Evolutionary conservation across 345 rosid genomes (phyloP), one percentile per base, ranked within the genome.

Genomic region (Gossypium arboreum): DNA sequence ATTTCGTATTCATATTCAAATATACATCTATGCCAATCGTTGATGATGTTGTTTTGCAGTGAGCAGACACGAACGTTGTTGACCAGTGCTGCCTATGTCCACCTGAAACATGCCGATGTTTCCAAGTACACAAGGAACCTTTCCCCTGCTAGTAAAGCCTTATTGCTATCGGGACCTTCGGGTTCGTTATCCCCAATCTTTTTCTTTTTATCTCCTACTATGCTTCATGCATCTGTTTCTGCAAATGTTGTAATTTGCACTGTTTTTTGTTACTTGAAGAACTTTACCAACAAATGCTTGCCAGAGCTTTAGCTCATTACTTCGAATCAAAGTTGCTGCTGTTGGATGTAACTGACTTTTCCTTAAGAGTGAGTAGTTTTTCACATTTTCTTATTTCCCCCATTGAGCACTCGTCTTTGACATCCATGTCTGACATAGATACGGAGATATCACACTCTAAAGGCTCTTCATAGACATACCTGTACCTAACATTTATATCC

Each of bases 261-360:
- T 66, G 13, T 24, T 5, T 16, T 0, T 62, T 29, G 43, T 62
- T 25, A 12, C 66, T 61, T 61, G 44, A 61, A 11, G 99, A 93
- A 80, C 98, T 90, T 82, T 95, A 95, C 80, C 99, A 89, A 78
- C 99, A 95, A 89, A 91, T 91, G 96, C 93, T 95, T 74, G 97
- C 98, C 55, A 93, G 87, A 85, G 99, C 99, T 73, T 75, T 95
- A 68, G 93, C 99, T 7, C 99, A 93, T 85, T 93, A 78, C 88
- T 95, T 95, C 3, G 97, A 91, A 52, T 89, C 98, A 68, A 93
- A 95, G 84, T 81, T 95, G 85, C 89, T 95, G 78, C 85, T 95
- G 77, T 78, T 95, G 76, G 99, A 93, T 80, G 88, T 86, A 10
- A 87, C 89, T 3, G 98, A 91, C 57, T 93, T 95, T 80, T 94